phyloP scores from a whole-genome alignment of 768 basidiomycete species.

The Mycena indigotica region DNA sequence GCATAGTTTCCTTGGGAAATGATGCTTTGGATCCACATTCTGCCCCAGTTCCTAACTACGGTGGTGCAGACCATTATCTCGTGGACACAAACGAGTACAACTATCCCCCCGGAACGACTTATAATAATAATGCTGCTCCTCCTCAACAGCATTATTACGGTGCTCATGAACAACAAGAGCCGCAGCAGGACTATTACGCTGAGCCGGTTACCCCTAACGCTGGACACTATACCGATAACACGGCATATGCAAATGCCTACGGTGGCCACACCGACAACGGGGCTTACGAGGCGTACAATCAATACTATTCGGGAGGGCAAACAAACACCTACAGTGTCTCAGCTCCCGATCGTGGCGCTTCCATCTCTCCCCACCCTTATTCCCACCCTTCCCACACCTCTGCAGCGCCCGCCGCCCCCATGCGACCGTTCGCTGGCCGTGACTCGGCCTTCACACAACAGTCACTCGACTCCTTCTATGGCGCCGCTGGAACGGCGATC shows the following conservation, averaged over 20 bases:
- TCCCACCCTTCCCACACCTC: constrained; percentile 12
- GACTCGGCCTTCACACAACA: constrained; percentile 21
- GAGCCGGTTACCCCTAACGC: neutral
- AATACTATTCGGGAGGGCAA: constrained; percentile 2
- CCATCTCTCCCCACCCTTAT: constrained; percentile 19
- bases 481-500: constrained; percentile 21
- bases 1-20: constrained; percentile 19
- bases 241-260: neutral
- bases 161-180: neutral
- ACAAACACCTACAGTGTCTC: constrained; percentile 8
- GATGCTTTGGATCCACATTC: constrained; percentile 20
- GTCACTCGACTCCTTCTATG: constrained; percentile 28
- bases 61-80: constrained; percentile 14
- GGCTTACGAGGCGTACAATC: constrained; percentile 15
- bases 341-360: constrained; percentile 6
- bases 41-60: constrained; percentile 13
- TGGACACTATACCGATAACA: neutral
- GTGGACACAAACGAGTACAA: constrained; percentile 19
- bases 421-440: constrained; percentile 14
- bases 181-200: constrained; percentile 8
- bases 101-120: constrained; percentile 19
- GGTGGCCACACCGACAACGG: constrained; percentile 2
- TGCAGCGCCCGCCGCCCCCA: constrained; percentile 16
- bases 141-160: constrained; percentile 11
- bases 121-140: neutral